Evolutionary conservation across 352 stramenopile species (phyloP).

Genomic region (Phytopythium kandeliae): DNA sequence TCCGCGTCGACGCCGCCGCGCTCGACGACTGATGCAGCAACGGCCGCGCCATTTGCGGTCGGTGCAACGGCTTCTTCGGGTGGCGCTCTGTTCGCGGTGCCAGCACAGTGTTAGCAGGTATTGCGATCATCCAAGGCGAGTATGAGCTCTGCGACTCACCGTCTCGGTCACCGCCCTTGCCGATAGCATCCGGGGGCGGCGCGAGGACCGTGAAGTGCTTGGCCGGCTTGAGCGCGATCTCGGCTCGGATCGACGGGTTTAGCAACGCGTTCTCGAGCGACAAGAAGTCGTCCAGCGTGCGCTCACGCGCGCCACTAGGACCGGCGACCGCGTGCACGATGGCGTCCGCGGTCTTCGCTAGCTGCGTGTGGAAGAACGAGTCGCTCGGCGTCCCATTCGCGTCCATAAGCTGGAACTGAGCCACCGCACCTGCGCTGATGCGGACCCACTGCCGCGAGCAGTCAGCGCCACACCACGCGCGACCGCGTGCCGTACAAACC

Average conservation of each 20-base stretch:
- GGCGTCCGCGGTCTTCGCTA: conserved; percentile 31
- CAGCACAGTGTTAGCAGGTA: neutral
- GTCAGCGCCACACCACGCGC: too few species aligned
- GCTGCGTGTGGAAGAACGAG: conserved; percentile 62
- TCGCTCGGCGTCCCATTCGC: conserved; percentile 27
- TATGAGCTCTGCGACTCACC: neutral
- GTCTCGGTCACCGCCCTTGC: conserved; percentile 18
- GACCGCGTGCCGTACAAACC: neutral
- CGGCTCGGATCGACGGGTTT: conserved; percentile 45
- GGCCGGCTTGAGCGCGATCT: conserved; percentile 28
- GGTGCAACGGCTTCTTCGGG: conserved; percentile 39
- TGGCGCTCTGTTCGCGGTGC: conserved; percentile 5
- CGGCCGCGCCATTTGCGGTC: conserved; percentile 36
- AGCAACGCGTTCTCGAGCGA: conserved; percentile 64
- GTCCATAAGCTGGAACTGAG: conserved; percentile 59
- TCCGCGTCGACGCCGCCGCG: conserved; percentile 15
- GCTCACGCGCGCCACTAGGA: conserved; percentile 9
- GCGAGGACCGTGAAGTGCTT: conserved; percentile 64
- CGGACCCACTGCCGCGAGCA: conserved; percentile 44
- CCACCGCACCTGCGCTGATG: conserved; percentile 51
- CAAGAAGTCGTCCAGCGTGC: conserved; percentile 47
- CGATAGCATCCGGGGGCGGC: conserved; percentile 27
- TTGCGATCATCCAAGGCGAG: neutral
- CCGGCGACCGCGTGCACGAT: conserved; percentile 38
- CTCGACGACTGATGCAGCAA: conserved; percentile 12